Evolutionary conservation across 2,329 filamentous ascomycete species (phyloP).

Genomic region (Colletotrichum zoysiae): DNA sequence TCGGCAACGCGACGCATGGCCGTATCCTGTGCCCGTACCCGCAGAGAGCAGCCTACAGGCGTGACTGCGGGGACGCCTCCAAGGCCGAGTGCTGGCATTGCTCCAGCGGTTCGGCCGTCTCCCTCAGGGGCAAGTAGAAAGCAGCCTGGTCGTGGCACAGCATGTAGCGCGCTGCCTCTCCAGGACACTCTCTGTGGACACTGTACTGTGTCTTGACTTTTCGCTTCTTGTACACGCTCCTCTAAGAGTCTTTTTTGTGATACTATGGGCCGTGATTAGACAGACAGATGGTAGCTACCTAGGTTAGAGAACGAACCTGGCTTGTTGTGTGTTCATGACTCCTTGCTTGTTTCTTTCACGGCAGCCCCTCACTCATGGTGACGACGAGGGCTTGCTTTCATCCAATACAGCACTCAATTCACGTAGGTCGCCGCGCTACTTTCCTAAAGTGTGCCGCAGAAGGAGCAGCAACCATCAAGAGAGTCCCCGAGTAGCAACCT

Average conservation of each 20-base stretch:
- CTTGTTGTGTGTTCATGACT: neutral
- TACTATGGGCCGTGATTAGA: no score
- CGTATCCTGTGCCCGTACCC: constrained; percentile 56
- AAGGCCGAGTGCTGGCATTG: constrained; percentile 21
- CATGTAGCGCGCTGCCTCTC: neutral
- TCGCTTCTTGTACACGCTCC: no score
- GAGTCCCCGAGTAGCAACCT: no score
- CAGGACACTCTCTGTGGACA: no score
- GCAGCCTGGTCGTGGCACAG: no score
- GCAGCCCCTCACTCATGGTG: neutral
- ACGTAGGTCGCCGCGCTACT: neutral
- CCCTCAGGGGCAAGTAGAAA: neutral
- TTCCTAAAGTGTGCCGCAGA: no score
- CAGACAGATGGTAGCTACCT: no score
- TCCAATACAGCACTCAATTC: neutral
- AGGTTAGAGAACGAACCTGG: neutral
- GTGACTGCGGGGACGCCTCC: neutral
- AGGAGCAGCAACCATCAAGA: no score
- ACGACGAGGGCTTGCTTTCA: no score
- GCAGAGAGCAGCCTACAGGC: constrained; percentile 46
- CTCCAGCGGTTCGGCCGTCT: neutral
- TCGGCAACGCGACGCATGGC: constrained; percentile 43
- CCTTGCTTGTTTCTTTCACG: no score
- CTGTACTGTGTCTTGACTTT: no score
- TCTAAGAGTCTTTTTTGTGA: no score